These are phyloP conservation scores for Claviceps pusilla DNA, from an alignment of 2,329 filamentous ascomycete species.

Conservation along the genomic window DNA sequence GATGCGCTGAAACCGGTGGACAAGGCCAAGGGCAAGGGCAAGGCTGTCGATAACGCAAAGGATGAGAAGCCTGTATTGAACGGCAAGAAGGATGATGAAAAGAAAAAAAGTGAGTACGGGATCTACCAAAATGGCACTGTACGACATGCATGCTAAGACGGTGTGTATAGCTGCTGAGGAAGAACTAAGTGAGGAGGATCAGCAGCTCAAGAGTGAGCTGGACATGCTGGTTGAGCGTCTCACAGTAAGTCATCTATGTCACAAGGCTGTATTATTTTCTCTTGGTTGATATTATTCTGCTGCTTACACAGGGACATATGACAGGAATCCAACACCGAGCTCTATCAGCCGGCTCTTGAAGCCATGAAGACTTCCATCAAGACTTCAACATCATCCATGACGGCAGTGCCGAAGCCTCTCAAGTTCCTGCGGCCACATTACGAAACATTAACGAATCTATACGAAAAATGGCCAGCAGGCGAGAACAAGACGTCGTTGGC, in stretches of 20 bases:
- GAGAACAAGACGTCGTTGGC: conserved; percentile 81
- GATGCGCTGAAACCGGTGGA: conserved; percentile 71
- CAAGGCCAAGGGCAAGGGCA: conserved; percentile 98
- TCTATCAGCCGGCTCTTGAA: conserved; percentile 86
- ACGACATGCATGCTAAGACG: conserved; percentile 10
- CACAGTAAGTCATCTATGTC: conserved; percentile 41
- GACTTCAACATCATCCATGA: conserved; percentile 98
- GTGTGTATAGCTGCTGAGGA: conserved; percentile 37
- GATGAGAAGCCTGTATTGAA: conserved; percentile 56
- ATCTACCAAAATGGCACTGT: conserved; percentile 4
- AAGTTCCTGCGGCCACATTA: conserved; percentile 98
- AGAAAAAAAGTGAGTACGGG: conserved; percentile 30
- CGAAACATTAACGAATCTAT: conserved; percentile 70
- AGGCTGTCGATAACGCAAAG: conserved; percentile 58
- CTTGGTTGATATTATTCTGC: neutral
- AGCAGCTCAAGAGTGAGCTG: conserved; percentile 93
- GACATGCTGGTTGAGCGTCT: conserved; percentile 96
- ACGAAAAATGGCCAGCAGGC: conserved; percentile 75
- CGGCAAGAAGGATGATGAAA: conserved; percentile 64
- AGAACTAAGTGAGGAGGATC: conserved; percentile 93
- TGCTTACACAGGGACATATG: neutral
- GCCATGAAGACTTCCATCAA: conserved; percentile 98
- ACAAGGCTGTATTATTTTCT: neutral
- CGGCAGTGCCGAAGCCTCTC: conserved; percentile 90
- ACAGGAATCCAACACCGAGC: conserved; percentile 69